Conservation (phyloP, 768 basidiomycete species). For the Amanita muscaria region DNA sequence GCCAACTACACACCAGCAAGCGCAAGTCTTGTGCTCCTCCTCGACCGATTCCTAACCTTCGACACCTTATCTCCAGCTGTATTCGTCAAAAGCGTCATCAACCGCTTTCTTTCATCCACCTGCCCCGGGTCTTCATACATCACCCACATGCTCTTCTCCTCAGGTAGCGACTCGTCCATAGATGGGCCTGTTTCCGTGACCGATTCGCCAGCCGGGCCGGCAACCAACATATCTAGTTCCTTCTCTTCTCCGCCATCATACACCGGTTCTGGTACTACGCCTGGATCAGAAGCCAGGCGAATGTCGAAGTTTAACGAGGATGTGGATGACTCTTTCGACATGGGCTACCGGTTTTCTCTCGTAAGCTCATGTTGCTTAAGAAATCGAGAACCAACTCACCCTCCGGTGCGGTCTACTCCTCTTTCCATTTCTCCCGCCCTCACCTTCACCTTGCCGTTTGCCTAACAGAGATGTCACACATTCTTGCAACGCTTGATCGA, state of each 20-base stretch:
- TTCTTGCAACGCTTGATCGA: conserved; percentile 52
- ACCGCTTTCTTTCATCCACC: conserved; percentile 44
- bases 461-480: conserved; percentile 62
- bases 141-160: conserved; percentile 46
- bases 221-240: conserved; percentile 20
- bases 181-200: neutral
- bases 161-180: conserved; percentile 16
- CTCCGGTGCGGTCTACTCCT: conserved; percentile 23
- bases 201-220: conserved; percentile 8
- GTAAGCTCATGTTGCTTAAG: neutral
- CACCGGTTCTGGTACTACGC: neutral
- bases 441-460: conserved; percentile 47
- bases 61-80: neutral
- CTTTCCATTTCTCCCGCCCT: conserved; percentile 24
- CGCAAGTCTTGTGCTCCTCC: conserved; percentile 1
- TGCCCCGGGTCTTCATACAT: conserved; percentile 64
- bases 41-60: neutral
- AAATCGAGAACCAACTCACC: conserved; percentile 13
- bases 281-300: conserved; percentile 12
- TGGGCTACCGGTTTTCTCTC: conserved; percentile 18
- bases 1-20: neutral
- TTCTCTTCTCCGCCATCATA: conserved; percentile 17
- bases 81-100: conserved; percentile 46
- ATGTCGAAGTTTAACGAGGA: conserved; percentile 17
- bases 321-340: conserved; percentile 30